Conservation (phyloP, 2,329 filamentous ascomycete species). For the Arthrobotrys megalospora region DNA sequence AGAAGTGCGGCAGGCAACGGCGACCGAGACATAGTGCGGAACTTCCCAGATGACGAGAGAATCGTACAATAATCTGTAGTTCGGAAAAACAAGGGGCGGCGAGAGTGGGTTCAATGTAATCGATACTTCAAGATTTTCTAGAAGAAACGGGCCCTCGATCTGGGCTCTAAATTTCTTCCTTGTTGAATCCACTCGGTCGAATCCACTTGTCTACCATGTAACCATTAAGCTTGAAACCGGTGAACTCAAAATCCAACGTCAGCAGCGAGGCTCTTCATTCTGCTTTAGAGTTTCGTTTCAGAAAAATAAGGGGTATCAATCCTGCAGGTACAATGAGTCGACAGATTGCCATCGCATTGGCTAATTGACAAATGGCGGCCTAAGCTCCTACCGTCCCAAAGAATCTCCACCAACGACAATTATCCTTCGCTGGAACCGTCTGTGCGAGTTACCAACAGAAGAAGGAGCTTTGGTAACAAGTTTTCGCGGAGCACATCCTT, state of each 20-base stretch:
- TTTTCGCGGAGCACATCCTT: slow-evolving; percentile 13
- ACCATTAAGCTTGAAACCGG: slow-evolving; percentile 20
- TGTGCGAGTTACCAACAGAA: slow-evolving; percentile 27
- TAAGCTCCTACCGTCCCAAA: slow-evolving; percentile 19
- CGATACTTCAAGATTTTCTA: slow-evolving; percentile 35
- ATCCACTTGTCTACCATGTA: neutral
- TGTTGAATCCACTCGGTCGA: neutral
- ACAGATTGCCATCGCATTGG: slow-evolving; percentile 32
- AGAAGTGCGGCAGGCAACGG: neutral
- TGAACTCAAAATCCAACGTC: slow-evolving; percentile 4
- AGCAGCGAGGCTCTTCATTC: slow-evolving; percentile 33
- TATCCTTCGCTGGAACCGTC: slow-evolving; percentile 16
- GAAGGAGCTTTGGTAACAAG: slow-evolving; percentile 39
- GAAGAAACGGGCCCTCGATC: slow-evolving; percentile 22
- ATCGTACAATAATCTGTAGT: slow-evolving; percentile 24
- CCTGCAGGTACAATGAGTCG: slow-evolving; percentile 42
- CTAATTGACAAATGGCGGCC: slow-evolving; percentile 35
- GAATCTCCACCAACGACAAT: slow-evolving; percentile 28
- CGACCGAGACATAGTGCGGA: slow-evolving; percentile 6
- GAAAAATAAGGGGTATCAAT: slow-evolving; percentile 26
- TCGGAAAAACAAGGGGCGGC: slow-evolving; percentile 22
- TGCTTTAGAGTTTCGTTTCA: slow-evolving; percentile 53
- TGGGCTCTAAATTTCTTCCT: neutral
- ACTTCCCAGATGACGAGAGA: slow-evolving; percentile 15
- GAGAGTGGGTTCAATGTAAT: slow-evolving; percentile 10